Percentiles rank a stretch among this genome's conserved stretches.
Evolutionary conservation across 1,139 yeast genomes (phyloP).

Genomic region (Geotrichum citri-aurantii): DNA sequence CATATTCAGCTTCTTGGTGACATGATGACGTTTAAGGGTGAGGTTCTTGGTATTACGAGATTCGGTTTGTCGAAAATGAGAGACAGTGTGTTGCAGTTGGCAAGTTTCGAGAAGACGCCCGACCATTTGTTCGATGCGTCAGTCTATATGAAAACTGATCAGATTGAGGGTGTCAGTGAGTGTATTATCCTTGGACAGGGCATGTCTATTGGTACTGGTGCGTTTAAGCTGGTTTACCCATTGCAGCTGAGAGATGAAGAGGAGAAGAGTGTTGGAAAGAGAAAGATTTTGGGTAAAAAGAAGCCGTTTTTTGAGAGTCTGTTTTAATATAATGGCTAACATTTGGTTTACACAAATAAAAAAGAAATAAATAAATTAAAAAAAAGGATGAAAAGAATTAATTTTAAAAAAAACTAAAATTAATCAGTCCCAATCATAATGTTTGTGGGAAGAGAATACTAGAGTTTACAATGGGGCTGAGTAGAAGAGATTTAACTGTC

Average conservation of each 20-base stretch:
- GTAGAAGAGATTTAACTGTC: not conserved
- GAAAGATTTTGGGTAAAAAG: constrained; percentile 16
- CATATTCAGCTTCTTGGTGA: constrained; percentile 96
- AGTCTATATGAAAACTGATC: constrained; percentile 92
- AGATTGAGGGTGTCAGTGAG: constrained; percentile 96
- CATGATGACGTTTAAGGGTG: constrained; percentile 98
- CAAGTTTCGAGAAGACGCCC: constrained; percentile 96
- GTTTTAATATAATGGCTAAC: not conserved
- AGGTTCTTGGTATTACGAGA: constrained; percentile 94
- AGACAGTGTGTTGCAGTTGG: constrained; percentile 93
- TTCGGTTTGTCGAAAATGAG: constrained; percentile 98
- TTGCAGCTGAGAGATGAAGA: constrained; percentile 22
- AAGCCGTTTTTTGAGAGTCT: constrained; percentile 18
- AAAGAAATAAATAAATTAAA: too few relatives aligned
- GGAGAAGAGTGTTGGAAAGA: constrained; percentile 15
- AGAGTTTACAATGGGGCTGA: too few relatives aligned
- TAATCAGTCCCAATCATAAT: too few relatives aligned
- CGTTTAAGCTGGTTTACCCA: constrained; percentile 62
- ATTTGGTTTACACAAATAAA: not conserved
- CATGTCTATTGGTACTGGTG: constrained; percentile 96
- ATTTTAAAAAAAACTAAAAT: not conserved
- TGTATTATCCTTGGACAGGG: constrained; percentile 97
- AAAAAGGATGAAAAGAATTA: not conserved
- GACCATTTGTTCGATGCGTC: constrained; percentile 98
- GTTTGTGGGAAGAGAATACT: too few relatives aligned